Base-by-base conservation (phyloP, 306 rosid species). In the Corylus americana region DNA sequence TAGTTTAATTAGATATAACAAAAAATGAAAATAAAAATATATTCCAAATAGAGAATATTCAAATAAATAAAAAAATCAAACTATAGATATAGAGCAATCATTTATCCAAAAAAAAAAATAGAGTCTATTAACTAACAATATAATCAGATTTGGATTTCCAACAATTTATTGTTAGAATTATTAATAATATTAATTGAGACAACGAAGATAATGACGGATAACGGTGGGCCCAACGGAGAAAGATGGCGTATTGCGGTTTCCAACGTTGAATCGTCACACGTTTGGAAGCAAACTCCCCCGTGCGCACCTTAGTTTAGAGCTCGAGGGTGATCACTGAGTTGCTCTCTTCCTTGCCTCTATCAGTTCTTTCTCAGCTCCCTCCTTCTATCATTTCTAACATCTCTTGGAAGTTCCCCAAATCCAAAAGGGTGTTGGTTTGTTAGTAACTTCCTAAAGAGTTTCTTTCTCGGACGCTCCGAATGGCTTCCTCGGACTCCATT, bases 401-500 rank as follows among this genome's bases (percentile, higher is more conserved):
- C 8, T 54, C 22, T 54, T 13, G 1, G 8, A 54, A 17, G 22
- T 54, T 54, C 58, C 58, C 20, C 22, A 17, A 54, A 54, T 14
- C 20, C 58, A 18, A 54, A 74, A 68, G 35, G 17, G 59, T 8
- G 22, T 71, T 70, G 44, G 69, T 42, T 63, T 3, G 58, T 16
- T 17, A 4, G 20, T 54, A 6, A 17, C 59, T 54, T 18, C 2
- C 1, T 16, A 54, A 6, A 54, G 70, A 58, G 22, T 11, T 31
- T 74, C 83, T 16, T 59, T 78, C 42, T 78, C 55, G 57, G 74
- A 79, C 80, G 50, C 39, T 66, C 54, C 76, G 81, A 18, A 93
- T 93, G 98, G 85, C 98, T 79, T 81, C 86, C 48, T 81, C 87
- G 13, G 82, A 82, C 74, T 82, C 87, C 31, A 77, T 81, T 76